Base-by-base conservation (phyloP, 164 flowering plant genomes). In the Liriodendron chinense region DNA sequence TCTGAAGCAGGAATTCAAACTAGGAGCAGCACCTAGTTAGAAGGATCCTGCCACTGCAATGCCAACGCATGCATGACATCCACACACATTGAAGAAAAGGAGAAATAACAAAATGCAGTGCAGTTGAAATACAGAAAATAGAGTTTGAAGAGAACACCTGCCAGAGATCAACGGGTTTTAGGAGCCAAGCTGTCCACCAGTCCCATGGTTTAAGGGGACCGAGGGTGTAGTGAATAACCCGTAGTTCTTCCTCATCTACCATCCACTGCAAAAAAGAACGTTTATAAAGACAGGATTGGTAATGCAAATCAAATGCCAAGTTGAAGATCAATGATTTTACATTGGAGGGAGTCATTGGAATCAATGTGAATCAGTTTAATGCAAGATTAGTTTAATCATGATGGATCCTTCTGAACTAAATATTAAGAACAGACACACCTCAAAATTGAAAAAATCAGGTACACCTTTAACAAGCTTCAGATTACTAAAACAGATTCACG, bases 171-270 rank as follows among this genome's bases (percentile, higher is more conserved):
- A 96, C 99, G 70, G 99, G 99, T 82, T 94, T 91, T 73, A 96
- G 79, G 61, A 96, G 92, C 99, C 99, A 96, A 43, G 98, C 88
- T 50, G 99, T 96, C 98, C 98, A 96, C 99, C 99, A 96, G 80
- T 96, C 99, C 99, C 99, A 96, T 72, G 99, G 98, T 77, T 96
- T 96, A 48, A 96, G 94, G 53, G 98, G 98, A 6, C 99, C 99
- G 78, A 96, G 97, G n/a, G 99, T 96, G 80, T 96, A 96, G 83
- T 96, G 99, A 77, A 96, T 92, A 75, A 96, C 91, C 70, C 86
- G 86, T n/a, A 96, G 92, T 85, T 96, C 92, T 73, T 80, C 84
- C 83, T 94, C 99, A 82, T 91, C 85, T 48, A 96, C 98, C 99
- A 96, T 96, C 99, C 99, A 96, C 99, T 96, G 89, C 81, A 87